Percentiles rank a stretch among this genome's conserved stretches.
Evolutionary conservation across 179 eudicot species (phyloP).

Genomic region (Beta lomatogona): DNA sequence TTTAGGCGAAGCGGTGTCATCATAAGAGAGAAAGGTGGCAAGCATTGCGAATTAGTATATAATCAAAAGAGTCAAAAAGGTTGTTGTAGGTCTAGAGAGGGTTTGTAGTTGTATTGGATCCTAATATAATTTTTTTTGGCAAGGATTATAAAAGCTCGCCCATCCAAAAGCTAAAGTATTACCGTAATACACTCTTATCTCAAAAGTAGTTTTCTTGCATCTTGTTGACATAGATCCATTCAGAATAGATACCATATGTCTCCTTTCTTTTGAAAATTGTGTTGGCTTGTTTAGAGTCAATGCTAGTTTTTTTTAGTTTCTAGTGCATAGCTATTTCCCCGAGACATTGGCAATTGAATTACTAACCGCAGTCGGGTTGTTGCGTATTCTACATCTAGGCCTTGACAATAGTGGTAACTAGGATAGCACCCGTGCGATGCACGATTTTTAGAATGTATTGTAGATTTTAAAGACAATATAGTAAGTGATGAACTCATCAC

Average conservation of each 20-base stretch:
- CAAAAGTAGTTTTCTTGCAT: not conserved
- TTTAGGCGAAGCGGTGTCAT: not conserved
- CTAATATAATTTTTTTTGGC: not conserved
- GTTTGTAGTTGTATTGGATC: not conserved
- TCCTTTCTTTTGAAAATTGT: not conserved
- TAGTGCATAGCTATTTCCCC: too few species aligned
- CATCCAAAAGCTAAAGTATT: not conserved
- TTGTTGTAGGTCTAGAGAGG: not conserved
- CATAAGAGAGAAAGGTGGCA: not conserved
- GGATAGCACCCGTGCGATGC: too few species aligned
- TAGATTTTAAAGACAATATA: too few species aligned
- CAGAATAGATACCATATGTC: not conserved
- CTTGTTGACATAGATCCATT: not conserved
- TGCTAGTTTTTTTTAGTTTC: too few species aligned
- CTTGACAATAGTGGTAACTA: too few species aligned
- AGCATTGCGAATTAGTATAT: not conserved
- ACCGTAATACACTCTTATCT: not conserved
- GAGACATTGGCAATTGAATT: too few species aligned
- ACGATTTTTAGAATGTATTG: too few species aligned
- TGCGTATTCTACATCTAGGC: too few species aligned
- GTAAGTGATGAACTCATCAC: too few species aligned
- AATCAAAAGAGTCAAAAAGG: not conserved
- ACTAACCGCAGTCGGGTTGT: too few species aligned
- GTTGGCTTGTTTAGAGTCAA: too few species aligned
- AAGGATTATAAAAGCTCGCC: not conserved